Evolutionary conservation across 805 yeast species (phyloP).

Genomic region (Saccharomycopsis sp.): DNA sequence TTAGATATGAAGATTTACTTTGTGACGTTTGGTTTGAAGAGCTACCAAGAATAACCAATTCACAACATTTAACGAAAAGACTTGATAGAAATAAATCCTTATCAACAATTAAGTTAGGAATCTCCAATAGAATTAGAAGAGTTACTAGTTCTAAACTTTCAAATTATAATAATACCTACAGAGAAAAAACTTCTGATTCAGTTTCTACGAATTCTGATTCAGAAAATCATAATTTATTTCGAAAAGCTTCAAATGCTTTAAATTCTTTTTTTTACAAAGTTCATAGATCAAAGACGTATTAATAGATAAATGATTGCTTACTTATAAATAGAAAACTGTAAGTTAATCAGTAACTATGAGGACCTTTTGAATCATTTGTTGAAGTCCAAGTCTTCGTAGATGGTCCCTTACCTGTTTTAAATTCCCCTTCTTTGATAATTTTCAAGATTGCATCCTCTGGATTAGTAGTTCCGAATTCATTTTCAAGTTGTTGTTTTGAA

Average conservation of each 20-base stretch:
- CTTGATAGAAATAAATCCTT: neutral
- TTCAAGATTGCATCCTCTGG: constrained; percentile 46
- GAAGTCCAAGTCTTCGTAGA: constrained; percentile 26
- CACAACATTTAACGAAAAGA: neutral
- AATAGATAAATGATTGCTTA: neutral
- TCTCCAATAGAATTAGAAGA: neutral
- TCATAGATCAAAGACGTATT: neutral
- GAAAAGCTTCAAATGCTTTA: constrained; percentile 3
- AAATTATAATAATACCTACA: no score
- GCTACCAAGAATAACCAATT: constrained; percentile 14
- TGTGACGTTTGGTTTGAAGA: constrained; percentile 27
- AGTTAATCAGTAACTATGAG: no score
- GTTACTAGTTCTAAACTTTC: neutral
- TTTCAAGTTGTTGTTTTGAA: constrained; percentile 48
- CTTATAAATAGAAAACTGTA: no score
- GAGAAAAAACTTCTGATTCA: neutral
- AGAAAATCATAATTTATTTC: neutral
- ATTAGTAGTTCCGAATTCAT: constrained; percentile 54
- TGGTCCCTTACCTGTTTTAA: constrained; percentile 27
- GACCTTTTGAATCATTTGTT: constrained; percentile 33
- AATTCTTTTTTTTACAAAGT: neutral
- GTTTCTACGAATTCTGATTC: neutral
- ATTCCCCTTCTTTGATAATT: constrained; percentile 51
- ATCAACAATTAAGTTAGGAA: neutral
- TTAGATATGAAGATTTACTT: constrained; percentile 23